Base-by-base conservation (phyloP, 2,329 filamentous ascomycete species). In the Nemania diffusa region DNA sequence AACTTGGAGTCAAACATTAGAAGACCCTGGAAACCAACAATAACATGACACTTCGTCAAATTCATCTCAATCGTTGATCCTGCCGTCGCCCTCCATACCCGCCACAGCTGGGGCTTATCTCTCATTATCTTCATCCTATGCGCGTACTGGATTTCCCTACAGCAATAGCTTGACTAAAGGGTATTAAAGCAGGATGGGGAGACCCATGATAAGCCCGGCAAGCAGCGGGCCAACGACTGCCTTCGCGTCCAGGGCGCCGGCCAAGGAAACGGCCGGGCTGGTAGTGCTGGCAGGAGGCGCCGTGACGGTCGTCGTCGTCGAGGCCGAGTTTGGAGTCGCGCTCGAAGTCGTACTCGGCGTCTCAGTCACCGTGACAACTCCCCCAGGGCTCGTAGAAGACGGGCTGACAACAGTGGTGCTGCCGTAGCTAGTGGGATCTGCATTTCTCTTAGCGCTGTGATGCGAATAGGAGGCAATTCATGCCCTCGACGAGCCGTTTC, bases 141-240 rank as follows among this genome's bases (percentile, higher is more conserved):
- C 13, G 11, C 26, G 13, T 13, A n/a, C 13, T 5, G n/a, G 2
- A 6, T 44, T 22, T 7, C n/a, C 34, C 11, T 13, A 15, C 17
- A n/a, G 5, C 3, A 26, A 20, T 5, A 20, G 40, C 13, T 29
- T 37, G n/a, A n/a, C n/a, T n/a, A n/a, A n/a, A n/a, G n/a, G n/a
- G n/a, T n/a, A 40, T 71, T n/a, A 62, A 32, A 71, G 48, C 15
- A 69, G n/a, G 15, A 65, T 8, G 1, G 51, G 57, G 56, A 66
- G 20, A 2, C 46, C 60, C 15, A 64, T 13, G 34, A 57, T 1
- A 26, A 71, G 13, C 3, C 62, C 64, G 5, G 64, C 56, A 13
- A 71, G 6, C 24, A 71, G 56, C 9, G 67, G 52, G 1, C 62
- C 56, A 17, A 59, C 57, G 6, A 44, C 60, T 9, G 26, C 48